These are phyloP conservation scores for Cladosporium sp. DNA, from an alignment of 2,329 filamentous ascomycete species.

Conservation along the genomic window DNA sequence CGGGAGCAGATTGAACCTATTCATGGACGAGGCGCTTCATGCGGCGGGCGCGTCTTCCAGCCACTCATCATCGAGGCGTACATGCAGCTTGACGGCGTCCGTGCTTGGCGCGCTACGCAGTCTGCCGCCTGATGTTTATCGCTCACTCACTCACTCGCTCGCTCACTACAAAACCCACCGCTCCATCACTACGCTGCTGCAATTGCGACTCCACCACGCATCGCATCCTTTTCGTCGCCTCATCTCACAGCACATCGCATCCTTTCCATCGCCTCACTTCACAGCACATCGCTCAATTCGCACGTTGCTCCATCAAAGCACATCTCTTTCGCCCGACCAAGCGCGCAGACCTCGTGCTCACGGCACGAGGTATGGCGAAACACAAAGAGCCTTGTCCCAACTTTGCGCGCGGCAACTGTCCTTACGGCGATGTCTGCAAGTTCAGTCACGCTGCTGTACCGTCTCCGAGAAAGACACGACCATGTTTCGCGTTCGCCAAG, in stretches of 20 bases:
- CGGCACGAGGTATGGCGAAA: neutral
- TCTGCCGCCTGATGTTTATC: neutral
- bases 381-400: conserved; percentile 12
- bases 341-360: neutral
- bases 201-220: neutral
- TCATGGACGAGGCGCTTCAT: neutral
- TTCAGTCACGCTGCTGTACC: conserved; percentile 21
- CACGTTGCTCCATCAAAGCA: neutral
- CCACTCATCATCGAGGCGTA: neutral
- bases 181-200: neutral
- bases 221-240: neutral
- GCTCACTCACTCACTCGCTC: neutral
- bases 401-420: conserved; percentile 22
- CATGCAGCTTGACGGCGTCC: neutral
- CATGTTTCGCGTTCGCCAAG: conserved; percentile 20
- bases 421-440: conserved; percentile 19
- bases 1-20: neutral
- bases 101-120: neutral
- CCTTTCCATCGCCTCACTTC: neutral
- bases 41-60: neutral
- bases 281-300: neutral
- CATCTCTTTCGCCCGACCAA: neutral
- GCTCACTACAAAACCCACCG: neutral
- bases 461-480: neutral
- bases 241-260: neutral